Conservation (phyloP, 495 filamentous ascomycete genomes). For the Pyrenopolyporus hunteri region DNA sequence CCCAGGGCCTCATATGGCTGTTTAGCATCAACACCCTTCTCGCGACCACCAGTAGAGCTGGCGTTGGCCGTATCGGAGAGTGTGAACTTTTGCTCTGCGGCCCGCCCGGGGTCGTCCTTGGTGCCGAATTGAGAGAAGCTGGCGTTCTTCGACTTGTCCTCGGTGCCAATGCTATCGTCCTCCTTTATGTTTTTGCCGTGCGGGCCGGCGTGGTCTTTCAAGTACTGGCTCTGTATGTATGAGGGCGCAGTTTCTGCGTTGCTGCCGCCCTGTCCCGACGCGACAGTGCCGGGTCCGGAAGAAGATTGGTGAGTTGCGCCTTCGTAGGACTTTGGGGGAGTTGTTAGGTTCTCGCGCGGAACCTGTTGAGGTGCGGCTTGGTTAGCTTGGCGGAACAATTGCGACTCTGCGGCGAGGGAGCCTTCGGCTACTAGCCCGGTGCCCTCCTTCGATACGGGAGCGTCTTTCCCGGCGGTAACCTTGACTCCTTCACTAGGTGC, state of each 20-base stretch:
- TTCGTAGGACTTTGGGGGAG: constrained; percentile 8
- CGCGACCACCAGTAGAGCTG: constrained; percentile 16
- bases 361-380: constrained; percentile 10
- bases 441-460: constrained; percentile 41
- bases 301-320: constrained; percentile 11
- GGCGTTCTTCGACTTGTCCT: constrained; percentile 36
- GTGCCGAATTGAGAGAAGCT: constrained; percentile 48
- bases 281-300: not conserved
- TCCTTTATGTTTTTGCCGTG: constrained; percentile 52
- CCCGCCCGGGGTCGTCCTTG: constrained; percentile 45
- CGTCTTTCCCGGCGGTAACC: constrained; percentile 37
- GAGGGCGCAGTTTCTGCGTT: constrained; percentile 38
- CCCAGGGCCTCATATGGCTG: constrained; percentile 35
- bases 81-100: constrained; percentile 34
- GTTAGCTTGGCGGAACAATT: constrained; percentile 33
- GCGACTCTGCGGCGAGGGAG: constrained; percentile 51
- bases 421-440: constrained; percentile 39
- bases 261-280: constrained; percentile 1
- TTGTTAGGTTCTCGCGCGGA: constrained; percentile 12
- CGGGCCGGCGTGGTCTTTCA: constrained; percentile 33
- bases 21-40: constrained; percentile 24
- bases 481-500: constrained; percentile 40
- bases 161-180: constrained; percentile 43
- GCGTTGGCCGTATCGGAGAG: not conserved
- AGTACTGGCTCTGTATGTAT: constrained; percentile 39